Base-by-base conservation (phyloP, 2,329 filamentous ascomycete species). In the Diaporthe caulivora region DNA sequence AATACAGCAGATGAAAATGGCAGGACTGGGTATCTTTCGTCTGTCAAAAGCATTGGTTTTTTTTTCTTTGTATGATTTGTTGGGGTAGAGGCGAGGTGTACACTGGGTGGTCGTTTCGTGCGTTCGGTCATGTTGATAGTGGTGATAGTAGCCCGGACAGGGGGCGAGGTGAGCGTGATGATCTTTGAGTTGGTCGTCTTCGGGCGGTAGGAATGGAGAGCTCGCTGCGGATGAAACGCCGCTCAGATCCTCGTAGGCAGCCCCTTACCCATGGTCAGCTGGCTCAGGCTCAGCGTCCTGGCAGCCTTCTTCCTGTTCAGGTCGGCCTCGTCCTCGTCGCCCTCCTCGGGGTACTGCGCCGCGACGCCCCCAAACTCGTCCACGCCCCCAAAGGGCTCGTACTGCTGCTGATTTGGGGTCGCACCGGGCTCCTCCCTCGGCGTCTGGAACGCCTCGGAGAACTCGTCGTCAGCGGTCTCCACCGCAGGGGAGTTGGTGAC, bases 261-360 rank as follows among this genome's bases (percentile, higher is more conserved):
- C 21, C 81, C 80, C 77, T 83, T 84, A 54, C 82, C 83, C 76
- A 88, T 82, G 1, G 90, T 92, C 77, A 92, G 80, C 78, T 90
- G 89, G 74, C 89, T 90, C 15, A 93, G 84, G 37, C 89, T 93
- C 78, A 94, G 86, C 55, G 90, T 92, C 76, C 89, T 88, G 29
- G 89, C 90, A 1, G 91, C 90, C 79, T 84, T 89, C 75, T 88
- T 87, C 67, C 82, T 81, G 58, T 80, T 82, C 26, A 81, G 77
- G n/a, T 79, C 77, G 18, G 53, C 75, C n/a, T 72, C 77, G 18
- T 65, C 64, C 15, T 74, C 74, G 44, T 75, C 74, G 13, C 82
- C 81, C 65, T 83, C 82, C 26, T 83, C 83, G 34, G 83, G 83
- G 31, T 78, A 81, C 51, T 74, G 80, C 75, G 58, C 73, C 75